Evolutionary conservation across 2,329 filamentous ascomycete genomes (phyloP), one percentile per base, ranked within the genome.

Genomic region (Neophaeococcomyces aloes): DNA sequence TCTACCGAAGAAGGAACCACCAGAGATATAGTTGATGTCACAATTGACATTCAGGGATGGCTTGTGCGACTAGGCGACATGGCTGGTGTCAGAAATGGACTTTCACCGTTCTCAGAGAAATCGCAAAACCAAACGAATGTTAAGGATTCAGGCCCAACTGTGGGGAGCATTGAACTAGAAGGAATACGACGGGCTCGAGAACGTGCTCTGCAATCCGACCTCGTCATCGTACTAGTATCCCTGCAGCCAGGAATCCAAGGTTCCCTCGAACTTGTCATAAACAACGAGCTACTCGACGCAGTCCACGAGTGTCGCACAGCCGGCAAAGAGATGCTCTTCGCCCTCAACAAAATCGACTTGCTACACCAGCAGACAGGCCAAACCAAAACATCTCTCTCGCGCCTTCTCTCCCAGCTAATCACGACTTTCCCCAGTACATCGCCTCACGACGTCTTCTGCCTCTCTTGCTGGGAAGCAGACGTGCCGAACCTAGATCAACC

Each of bases 1-100:
- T 94, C 87, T 34, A 74, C 79, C 1, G 88, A 96, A 65, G 87
- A 87, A 30, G 91, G 91, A 0, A 98, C 91, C 1, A 98, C 91
- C 5, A 70, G 91, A 48, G 91, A 98, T 65, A 81, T 98, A 41
- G 81, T 98, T 8, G 91, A 98, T 65, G 84, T 91, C 1, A 83
- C 83, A 21, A 72, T 98, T 19, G 91, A 98, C 64, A 72, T 98
- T 37, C 79, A 81, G 1, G 91, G 91, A 0, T 98, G 84, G 66
- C 78, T 93, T 38, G 94, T 88, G 62, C 85, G 84, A n/a, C 81
- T 98, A 58, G 88, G 89, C 13, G 91, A 98, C 65, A 96, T 91
- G 56, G 91, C 91, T 15, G 91, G 91, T 1, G 77, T 98, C 53
- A 74, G 87, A 38, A 76, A 72, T 44, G 55, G 21, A 47, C 55